phyloP scores from a whole-genome alignment of 306 rosid species.

The Cucumis sativus region DNA sequence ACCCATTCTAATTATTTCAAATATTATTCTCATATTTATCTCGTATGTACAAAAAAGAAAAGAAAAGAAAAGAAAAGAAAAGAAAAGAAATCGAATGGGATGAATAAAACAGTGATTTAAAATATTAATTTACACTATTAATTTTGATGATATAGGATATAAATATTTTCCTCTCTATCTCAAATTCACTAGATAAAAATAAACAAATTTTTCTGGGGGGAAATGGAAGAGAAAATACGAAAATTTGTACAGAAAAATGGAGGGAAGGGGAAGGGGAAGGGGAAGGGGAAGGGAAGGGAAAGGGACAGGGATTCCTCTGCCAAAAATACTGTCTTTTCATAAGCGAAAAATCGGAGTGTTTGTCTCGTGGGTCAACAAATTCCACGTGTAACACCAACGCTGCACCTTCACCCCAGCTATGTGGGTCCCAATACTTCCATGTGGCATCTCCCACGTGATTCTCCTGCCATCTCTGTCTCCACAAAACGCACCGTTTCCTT shows the following conservation, averaged over 20 bases:
- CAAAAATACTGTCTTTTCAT: not conserved
- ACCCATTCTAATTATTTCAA: not conserved
- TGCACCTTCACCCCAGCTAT: slow-evolving; percentile 8
- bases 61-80: too few species aligned
- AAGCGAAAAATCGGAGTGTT: not conserved
- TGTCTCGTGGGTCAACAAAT: not conserved
- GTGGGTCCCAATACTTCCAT: slow-evolving; percentile 15
- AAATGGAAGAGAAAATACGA: not conserved
- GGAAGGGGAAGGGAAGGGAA: too few species aligned
- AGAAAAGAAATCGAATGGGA: not conserved
- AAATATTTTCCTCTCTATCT: not conserved
- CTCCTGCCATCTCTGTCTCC: not conserved
- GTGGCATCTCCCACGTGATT: slow-evolving; percentile 52
- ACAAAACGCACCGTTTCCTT: slow-evolving; percentile 38
- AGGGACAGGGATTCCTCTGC: slow-evolving; percentile 1
- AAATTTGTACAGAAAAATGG: not conserved
- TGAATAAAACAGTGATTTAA: not conserved
- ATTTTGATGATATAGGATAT: not conserved
- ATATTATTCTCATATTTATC: not conserved
- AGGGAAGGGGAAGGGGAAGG: not conserved
- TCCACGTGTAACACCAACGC: slow-evolving; percentile 24
- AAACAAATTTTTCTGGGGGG: not conserved
- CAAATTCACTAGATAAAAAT: not conserved
- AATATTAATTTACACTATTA: slow-evolving; percentile 3
- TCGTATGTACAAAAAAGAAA: not conserved